Percentiles rank a stretch among this genome's conserved stretches.
Evolutionary conservation across 192 early-diverging fungal species (phyloP).

Genomic region (Coemansia furcata): DNA sequence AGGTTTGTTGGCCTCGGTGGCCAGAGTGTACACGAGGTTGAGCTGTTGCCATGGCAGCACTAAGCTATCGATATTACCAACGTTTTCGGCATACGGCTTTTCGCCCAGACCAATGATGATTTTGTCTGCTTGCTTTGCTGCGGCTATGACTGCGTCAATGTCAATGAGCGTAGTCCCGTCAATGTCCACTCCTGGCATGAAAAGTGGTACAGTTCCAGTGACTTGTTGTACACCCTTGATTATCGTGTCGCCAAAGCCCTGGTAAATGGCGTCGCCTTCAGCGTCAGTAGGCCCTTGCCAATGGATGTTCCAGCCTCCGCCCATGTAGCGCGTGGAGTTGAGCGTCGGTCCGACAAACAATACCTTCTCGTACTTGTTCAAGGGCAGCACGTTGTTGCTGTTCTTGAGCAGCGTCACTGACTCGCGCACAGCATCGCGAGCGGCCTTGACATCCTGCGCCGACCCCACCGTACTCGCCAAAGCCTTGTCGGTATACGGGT

Average conservation of each 20-base stretch:
- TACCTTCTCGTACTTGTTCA: conserved; percentile 44
- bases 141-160: conserved; percentile 32
- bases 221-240: conserved; percentile 34
- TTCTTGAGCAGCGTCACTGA: conserved; percentile 63
- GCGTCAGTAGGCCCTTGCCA: conserved; percentile 56
- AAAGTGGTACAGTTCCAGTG: conserved; percentile 19
- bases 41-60: conserved; percentile 53
- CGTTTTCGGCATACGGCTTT: conserved; percentile 58
- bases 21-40: conserved; percentile 29
- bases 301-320: conserved; percentile 64
- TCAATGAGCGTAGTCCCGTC: conserved; percentile 51
- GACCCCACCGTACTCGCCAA: conserved; percentile 51
- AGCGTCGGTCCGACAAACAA: conserved; percentile 61
- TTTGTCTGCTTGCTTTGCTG: conserved; percentile 50
- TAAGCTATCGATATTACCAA: conserved; percentile 56
- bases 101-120: conserved; percentile 59
- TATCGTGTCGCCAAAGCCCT: conserved; percentile 42
- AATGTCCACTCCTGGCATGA: conserved; percentile 49
- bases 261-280: conserved; percentile 53
- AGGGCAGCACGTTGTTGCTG: conserved; percentile 47
- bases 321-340: conserved; percentile 54
- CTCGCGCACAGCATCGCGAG: conserved; percentile 55
- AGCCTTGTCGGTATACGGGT: conserved; percentile 37
- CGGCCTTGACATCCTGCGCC: conserved; percentile 42
- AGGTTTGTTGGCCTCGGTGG: conserved; percentile 28